Evolutionary conservation across 495 filamentous ascomycete species (phyloP).

Genomic region (Neurospora sp.): DNA sequence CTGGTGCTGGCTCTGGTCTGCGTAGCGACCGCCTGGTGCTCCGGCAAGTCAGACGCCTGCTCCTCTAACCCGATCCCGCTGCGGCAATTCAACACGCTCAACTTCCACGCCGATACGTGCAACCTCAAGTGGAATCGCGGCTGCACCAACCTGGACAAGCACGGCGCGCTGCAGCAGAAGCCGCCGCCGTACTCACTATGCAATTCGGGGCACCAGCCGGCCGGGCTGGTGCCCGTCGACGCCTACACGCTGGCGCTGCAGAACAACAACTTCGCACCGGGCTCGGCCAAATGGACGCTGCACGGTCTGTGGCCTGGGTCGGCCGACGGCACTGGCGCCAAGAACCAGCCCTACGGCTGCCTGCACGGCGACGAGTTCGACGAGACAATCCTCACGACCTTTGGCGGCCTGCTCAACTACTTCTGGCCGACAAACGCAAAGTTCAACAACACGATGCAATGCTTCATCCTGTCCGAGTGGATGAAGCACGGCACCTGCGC

Average conservation of each 20-base stretch:
- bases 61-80: not conserved
- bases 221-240: not conserved
- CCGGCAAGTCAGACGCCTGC: not conserved
- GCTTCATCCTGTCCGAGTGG: conserved; percentile 4
- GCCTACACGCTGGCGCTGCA: conserved; percentile 2
- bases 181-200: not conserved
- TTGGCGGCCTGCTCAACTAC: not conserved
- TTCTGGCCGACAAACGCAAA: not conserved
- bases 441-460: conserved; percentile 1
- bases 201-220: not conserved
- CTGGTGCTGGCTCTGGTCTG: not conserved
- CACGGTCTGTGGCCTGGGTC: conserved; percentile 1
- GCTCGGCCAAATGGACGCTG: not conserved
- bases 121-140: conserved; percentile 1
- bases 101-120: conserved; percentile 1
- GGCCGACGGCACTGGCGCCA: not conserved
- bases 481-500: conserved; percentile 5
- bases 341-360: conserved; percentile 1
- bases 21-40: not conserved
- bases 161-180: not conserved
- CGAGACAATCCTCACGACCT: not conserved
- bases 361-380: not conserved
- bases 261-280: not conserved
- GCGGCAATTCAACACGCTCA: not conserved
- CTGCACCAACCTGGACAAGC: not conserved